These are phyloP conservation scores for Musa schizocarpa DNA, from an alignment of 176 grass and related monocot genomes.

Conservation along the genomic window DNA sequence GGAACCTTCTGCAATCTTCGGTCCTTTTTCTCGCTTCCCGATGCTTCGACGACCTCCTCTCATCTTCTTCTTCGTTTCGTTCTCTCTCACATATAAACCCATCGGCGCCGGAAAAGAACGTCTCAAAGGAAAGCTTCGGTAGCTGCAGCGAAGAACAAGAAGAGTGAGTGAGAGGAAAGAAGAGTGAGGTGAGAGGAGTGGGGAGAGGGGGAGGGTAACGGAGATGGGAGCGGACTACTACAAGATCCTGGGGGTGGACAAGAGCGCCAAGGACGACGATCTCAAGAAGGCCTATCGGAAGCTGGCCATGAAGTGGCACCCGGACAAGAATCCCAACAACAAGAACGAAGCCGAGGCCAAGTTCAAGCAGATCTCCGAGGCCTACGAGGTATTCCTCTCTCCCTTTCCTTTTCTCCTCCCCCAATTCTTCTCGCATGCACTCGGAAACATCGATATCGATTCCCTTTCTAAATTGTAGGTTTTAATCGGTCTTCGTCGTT, in stretches of 20 bases:
- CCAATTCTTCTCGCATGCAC: no score
- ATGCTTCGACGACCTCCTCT: conserved; percentile 29
- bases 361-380: conserved; percentile 99
- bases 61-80: conserved; percentile 25
- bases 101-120: neutral
- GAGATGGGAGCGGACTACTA: conserved; percentile 90
- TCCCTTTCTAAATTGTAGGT: neutral
- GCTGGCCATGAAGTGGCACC: conserved; percentile 98
- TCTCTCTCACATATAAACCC: neutral
- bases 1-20: conserved; percentile 56
- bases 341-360: conserved; percentile 89
- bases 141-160: no score
- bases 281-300: conserved; percentile 97
- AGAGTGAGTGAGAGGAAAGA: neutral
- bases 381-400: conserved; percentile 61
- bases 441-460: neutral
- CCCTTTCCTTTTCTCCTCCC: neutral
- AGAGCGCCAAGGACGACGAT: conserved; percentile 67
- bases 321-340: conserved; percentile 95
- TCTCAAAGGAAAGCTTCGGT: no score
- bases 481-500: no score
- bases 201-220: neutral
- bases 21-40: neutral
- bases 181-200: neutral
- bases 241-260: conserved; percentile 79